Conservation (phyloP, 176 grass and related monocot species). For the Carex kokanica region DNA sequence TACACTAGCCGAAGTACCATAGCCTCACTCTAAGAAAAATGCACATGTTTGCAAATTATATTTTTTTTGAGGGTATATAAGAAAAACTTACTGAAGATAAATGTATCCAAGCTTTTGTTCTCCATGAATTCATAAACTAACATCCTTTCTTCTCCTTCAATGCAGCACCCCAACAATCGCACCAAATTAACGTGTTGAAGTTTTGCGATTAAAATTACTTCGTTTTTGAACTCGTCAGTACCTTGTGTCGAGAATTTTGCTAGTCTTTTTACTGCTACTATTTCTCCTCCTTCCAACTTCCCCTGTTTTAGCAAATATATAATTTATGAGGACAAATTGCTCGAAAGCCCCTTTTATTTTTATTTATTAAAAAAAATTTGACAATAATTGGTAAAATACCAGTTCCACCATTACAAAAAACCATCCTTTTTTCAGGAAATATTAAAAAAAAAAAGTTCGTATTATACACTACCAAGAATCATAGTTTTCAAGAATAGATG, state of each 20-base stretch:
- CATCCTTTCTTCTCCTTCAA: conserved; percentile 84
- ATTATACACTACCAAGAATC: not conserved
- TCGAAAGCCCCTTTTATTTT: not conserved
- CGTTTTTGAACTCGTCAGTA: conserved; percentile 82
- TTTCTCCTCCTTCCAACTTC: conserved; percentile 50
- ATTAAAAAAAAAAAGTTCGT: not conserved
- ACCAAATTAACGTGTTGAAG: conserved; percentile 88
- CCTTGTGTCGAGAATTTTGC: conserved; percentile 72
- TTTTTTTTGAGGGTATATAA: not conserved
- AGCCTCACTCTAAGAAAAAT: too few species aligned
- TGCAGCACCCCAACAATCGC: conserved; percentile 65
- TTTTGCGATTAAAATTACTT: conserved; percentile 74
- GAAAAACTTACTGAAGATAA: conserved; percentile 60
- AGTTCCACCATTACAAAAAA: not conserved
- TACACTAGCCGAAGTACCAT: too few species aligned
- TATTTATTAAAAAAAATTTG: not conserved
- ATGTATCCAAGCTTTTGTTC: conserved; percentile 70
- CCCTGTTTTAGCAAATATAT: conserved; percentile 31
- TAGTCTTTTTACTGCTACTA: conserved; percentile 67
- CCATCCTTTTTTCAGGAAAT: not conserved
- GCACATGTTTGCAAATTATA: not conserved
- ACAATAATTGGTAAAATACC: not conserved
- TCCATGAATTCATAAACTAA: conserved; percentile 90
- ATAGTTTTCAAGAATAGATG: not conserved
- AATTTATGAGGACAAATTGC: conserved; percentile 6